Base-by-base conservation (phyloP, 192 early-diverging fungal species). In the Coemansia asiatica region DNA sequence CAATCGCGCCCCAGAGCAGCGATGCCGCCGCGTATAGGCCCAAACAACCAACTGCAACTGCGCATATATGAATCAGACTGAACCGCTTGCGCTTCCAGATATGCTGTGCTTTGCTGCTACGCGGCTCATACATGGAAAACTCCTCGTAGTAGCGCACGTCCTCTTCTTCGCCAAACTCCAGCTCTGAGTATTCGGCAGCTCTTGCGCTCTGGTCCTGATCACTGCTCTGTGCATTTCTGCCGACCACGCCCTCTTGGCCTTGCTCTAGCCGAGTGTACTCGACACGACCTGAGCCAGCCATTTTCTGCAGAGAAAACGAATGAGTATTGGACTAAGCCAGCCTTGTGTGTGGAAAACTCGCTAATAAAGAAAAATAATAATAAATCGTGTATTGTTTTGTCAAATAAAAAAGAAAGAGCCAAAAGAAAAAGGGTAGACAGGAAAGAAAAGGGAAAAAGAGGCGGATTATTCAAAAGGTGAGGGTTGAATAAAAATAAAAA, bases 1-100 rank as follows among this genome's bases (percentile, higher is more conserved):
- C 40, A 44, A 63, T 28, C 8, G 66, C 13, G 49, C 50, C 36
- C 78, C 78, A 81, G 18, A 66, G 51, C 31, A 62, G 9, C 29
- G 66, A 50, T 6, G 29, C 66, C 1, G 48, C 66, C 0, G 69
- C 62, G 49, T 68, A 75, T 69, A 80, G 12, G 10, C 64, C 66
- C 44, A 80, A 40, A 27, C 78, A 80, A 31, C 54, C 78, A 4
- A 75, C 56, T 5, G 54, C 78, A 21, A 60, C 69, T 22, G 70
- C 44, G 9, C 60, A 60, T 6, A 80, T 67, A 44, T 80, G 72
- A 36, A 63, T 50, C 29, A 75, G 35, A 16, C 61, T 74, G 47
- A 74, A 80, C 29, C 78, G 72, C 69, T 71, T 74, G 65, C 78
- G 68, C 51, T 60, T 66, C 72, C 78, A 74, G 8, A 49, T 35